phyloP scores from a whole-genome alignment of 1,139 yeast species.

The Kluyveromyces sp. region DNA sequence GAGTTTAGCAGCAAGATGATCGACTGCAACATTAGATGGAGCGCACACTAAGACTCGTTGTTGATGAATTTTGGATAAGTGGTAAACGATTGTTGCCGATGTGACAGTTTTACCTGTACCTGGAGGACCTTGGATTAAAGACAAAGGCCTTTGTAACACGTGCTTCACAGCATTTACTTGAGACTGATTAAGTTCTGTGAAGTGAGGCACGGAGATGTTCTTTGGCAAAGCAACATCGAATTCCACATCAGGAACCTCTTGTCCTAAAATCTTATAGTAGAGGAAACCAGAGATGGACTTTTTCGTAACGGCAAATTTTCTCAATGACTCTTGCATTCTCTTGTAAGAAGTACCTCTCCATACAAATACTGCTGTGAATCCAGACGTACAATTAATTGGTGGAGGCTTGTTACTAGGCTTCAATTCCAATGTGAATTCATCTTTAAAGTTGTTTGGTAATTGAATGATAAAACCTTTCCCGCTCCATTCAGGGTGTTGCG shows the following conservation, averaged over 20 bases:
- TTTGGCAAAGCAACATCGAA: slow-evolving; percentile 56
- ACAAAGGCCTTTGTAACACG: slow-evolving; percentile 67
- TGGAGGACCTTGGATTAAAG: slow-evolving; percentile 96
- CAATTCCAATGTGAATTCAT: slow-evolving; percentile 69
- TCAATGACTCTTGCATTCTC: slow-evolving; percentile 77
- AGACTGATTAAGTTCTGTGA: slow-evolving; percentile 66
- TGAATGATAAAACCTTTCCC: slow-evolving; percentile 65
- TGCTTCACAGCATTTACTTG: slow-evolving; percentile 71
- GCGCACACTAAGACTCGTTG: slow-evolving; percentile 78
- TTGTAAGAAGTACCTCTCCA: slow-evolving; percentile 85
- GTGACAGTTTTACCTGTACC: slow-evolving; percentile 90
- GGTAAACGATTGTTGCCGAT: slow-evolving; percentile 82
- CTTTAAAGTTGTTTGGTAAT: slow-evolving; percentile 61
- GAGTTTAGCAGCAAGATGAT: slow-evolving; percentile 74
- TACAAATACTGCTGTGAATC: slow-evolving; percentile 78
- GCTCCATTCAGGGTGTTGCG: slow-evolving; percentile 53
- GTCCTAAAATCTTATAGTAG: slow-evolving; percentile 77
- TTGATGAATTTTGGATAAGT: slow-evolving; percentile 51
- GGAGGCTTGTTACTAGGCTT: slow-evolving; percentile 32
- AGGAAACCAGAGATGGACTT: slow-evolving; percentile 69
- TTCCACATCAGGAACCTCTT: slow-evolving; percentile 59
- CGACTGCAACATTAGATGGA: slow-evolving; percentile 93
- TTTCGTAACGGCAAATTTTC: slow-evolving; percentile 61
- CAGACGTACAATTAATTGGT: slow-evolving; percentile 50
- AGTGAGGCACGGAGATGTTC: slow-evolving; percentile 55